These are phyloP conservation scores for Ophiostoma perfectum DNA, from an alignment of 2,329 filamentous ascomycete genomes.

Conservation along the genomic window DNA sequence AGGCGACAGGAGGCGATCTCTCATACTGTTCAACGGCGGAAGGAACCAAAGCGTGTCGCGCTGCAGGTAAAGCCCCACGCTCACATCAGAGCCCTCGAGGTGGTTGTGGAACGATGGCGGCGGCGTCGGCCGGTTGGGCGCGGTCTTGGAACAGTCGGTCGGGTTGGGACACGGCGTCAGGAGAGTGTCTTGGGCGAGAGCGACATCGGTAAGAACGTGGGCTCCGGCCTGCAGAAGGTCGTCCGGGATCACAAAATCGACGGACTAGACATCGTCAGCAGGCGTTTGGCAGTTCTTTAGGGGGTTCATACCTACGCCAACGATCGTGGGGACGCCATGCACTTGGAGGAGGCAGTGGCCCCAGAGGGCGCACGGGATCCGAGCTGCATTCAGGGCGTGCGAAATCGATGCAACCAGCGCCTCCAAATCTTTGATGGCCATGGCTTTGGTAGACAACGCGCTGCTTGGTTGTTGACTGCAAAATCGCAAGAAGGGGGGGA, in stretches of 20 bases:
- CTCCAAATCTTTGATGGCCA: conserved; percentile 9
- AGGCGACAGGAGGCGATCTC: conserved; percentile 18
- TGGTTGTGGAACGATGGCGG: conserved; percentile 16
- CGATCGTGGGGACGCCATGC: conserved; percentile 17
- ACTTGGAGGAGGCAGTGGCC: conserved; percentile 19
- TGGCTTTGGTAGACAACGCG: neutral
- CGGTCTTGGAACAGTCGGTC: neutral
- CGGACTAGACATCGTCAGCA: conserved; percentile 15
- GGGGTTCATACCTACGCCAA: conserved; percentile 14
- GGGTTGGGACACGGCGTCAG: conserved; percentile 10
- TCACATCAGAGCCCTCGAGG: conserved; percentile 23
- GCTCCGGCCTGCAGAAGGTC: conserved; percentile 10
- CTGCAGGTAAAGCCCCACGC: conserved; percentile 28
- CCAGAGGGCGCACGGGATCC: conserved; percentile 20
- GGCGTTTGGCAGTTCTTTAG: neutral
- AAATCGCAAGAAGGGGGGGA: no score
- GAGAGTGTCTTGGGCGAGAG: neutral
- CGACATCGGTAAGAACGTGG: neutral
- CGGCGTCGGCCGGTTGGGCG: conserved; percentile 5
- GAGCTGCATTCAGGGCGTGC: conserved; percentile 12
- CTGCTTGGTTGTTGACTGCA: no score
- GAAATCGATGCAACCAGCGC: conserved; percentile 16
- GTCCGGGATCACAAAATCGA: conserved; percentile 20
- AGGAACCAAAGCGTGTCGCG: conserved; percentile 30
- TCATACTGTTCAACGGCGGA: conserved; percentile 24